These are phyloP conservation scores for Aspergillus neoniger DNA, from an alignment of 2,329 filamentous ascomycete species.

Conservation along the genomic window DNA sequence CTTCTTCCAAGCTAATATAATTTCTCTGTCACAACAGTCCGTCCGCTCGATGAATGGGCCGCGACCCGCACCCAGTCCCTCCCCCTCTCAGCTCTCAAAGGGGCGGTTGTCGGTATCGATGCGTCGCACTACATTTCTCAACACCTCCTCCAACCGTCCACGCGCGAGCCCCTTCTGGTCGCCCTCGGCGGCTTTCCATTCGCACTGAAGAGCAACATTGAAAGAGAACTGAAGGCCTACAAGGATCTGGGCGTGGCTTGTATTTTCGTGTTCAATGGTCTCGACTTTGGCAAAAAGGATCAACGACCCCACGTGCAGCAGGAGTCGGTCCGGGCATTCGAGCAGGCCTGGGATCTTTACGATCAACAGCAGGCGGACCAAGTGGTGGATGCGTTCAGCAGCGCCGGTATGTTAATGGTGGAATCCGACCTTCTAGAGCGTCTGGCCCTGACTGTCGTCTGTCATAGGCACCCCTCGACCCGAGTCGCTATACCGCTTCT, in stretches of 20 bases:
- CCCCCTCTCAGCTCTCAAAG: constrained; percentile 70
- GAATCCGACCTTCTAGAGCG: background rate
- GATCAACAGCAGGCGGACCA: constrained; percentile 75
- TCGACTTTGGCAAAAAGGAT: constrained; percentile 75
- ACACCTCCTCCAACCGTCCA: constrained; percentile 69
- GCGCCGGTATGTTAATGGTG: constrained; percentile 62
- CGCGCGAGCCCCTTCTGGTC: constrained; percentile 82
- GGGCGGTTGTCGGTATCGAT: constrained; percentile 78
- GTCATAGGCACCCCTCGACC: constrained; percentile 67
- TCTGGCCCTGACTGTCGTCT: constrained; percentile 30
- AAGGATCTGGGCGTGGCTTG: constrained; percentile 70
- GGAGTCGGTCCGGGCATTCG: constrained; percentile 67
- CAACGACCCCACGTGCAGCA: constrained; percentile 62
- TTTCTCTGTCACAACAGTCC: constrained; percentile 37
- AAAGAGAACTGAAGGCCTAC: constrained; percentile 74
- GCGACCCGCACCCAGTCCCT: constrained; percentile 57
- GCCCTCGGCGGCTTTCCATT: constrained; percentile 87
- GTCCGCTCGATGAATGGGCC: constrained; percentile 60
- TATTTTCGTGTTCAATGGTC: constrained; percentile 88
- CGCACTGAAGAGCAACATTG: constrained; percentile 73
- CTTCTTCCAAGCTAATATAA: constrained; percentile 4
- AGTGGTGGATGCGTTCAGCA: constrained; percentile 84
- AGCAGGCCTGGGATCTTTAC: constrained; percentile 84
- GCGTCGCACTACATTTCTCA: constrained; percentile 84
- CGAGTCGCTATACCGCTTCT: constrained; percentile 71